A percentile compares a stretch with the other conserved stretches of the same genome.
These are phyloP conservation scores for Rhodotorula sp. DNA, from an alignment of 1,284 basidiomycete species.

Conservation along the genomic window DNA sequence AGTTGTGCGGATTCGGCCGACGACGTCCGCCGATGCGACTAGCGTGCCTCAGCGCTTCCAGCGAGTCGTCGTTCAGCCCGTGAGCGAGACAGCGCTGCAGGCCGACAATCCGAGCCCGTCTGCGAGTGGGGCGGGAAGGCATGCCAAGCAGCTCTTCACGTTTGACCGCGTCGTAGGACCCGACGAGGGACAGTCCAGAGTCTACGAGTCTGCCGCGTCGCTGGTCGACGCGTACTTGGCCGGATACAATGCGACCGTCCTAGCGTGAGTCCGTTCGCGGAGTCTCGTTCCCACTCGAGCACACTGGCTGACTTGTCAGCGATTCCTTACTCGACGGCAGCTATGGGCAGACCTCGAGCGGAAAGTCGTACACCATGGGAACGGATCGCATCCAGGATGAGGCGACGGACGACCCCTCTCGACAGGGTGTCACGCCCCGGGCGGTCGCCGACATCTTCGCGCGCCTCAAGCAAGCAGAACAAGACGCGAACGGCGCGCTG, in stretches of 20 bases:
- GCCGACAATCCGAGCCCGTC: constrained; percentile 59
- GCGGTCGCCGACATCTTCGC: constrained; percentile 89
- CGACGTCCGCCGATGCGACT: constrained; percentile 66
- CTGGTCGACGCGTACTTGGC: constrained; percentile 87
- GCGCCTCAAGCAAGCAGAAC: constrained; percentile 68
- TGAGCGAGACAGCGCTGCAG: constrained; percentile 58
- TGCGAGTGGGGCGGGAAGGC: constrained; percentile 40
- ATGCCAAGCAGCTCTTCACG: constrained; percentile 74
- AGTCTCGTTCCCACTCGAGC: background rate
- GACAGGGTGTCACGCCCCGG: constrained; percentile 82
- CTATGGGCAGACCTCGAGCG: constrained; percentile 95
- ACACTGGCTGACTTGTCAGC: background rate
- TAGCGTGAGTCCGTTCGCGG: constrained; percentile 57
- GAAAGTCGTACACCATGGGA: constrained; percentile 94
- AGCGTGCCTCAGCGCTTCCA: constrained; percentile 88
- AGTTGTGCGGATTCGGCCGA: constrained; percentile 91
- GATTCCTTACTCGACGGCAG: background rate
- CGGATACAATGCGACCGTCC: constrained; percentile 95
- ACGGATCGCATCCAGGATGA: constrained; percentile 78
- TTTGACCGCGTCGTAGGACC: constrained; percentile 93
- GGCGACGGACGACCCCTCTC: constrained; percentile 58
- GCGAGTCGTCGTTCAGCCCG: constrained; percentile 76
- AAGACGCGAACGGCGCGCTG: constrained; percentile 67
- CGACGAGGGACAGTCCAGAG: constrained; percentile 72
- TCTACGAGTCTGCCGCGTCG: constrained; percentile 82